phyloP scores from a whole-genome alignment of 1,139 yeast genomes.

The Hemisphaericaspora xylanilytica region DNA sequence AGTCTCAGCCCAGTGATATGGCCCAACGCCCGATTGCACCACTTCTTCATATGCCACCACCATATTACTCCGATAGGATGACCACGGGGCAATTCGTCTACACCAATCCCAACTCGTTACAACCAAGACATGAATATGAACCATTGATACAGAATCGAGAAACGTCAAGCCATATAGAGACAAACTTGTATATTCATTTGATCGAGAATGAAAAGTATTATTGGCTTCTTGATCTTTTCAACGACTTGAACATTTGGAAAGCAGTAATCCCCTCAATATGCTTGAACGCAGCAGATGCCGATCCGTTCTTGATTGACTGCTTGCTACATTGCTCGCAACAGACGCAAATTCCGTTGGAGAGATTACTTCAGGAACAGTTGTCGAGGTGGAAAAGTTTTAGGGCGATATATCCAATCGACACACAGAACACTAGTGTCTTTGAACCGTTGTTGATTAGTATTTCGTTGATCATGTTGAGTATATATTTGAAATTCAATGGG shows the following conservation, averaged over 20 bases:
- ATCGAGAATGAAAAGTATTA: conserved; percentile 34
- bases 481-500: conserved; percentile 14
- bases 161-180: conserved; percentile 3
- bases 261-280: conserved; percentile 37
- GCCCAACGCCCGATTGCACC: not conserved
- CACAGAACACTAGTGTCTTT: conserved; percentile 10
- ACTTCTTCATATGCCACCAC: not conserved
- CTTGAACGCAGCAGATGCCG: conserved; percentile 13
- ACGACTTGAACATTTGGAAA: conserved; percentile 41
- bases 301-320: conserved; percentile 30
- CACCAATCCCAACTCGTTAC: not conserved
- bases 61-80: not conserved
- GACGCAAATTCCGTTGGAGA: conserved; percentile 13
- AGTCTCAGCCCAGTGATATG: not conserved
- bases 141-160: not conserved
- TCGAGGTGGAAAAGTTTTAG: conserved; percentile 22
- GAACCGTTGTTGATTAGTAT: conserved; percentile 31
- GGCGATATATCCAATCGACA: conserved; percentile 1
- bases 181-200: conserved; percentile 19
- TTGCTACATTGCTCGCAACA: conserved; percentile 29
- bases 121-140: conserved; percentile 2
- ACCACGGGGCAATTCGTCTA: not conserved
- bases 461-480: conserved; percentile 25
- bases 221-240: conserved; percentile 42
- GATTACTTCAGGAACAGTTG: conserved; percentile 24